These are phyloP conservation scores for Chlamydomonas sp. DNA, from an alignment of 139 green algal species.

Conservation along the genomic window DNA sequence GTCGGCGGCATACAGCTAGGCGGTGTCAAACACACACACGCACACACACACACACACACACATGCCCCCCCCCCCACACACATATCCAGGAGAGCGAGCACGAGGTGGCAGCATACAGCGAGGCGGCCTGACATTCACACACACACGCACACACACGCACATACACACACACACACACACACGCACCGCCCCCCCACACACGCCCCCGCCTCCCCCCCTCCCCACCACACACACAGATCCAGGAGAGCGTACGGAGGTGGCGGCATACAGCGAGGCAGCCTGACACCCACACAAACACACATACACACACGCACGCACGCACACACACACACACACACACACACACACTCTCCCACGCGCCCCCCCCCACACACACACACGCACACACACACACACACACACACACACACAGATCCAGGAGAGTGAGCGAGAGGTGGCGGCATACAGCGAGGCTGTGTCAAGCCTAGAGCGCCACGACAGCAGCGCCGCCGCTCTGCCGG, in stretches of 20 bases:
- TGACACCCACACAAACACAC: neutral
- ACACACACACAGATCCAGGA: slow-evolving; percentile 43
- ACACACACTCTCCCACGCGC: too few relatives aligned
- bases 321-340: slow-evolving; percentile 37
- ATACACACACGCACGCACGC: neutral
- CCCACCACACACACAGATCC: neutral
- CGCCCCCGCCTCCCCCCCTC: too few relatives aligned
- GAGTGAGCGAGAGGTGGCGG: slow-evolving; percentile 52
- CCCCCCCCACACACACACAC: too few relatives aligned
- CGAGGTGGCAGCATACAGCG: slow-evolving; percentile 60
- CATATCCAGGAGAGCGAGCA: slow-evolving; percentile 58
- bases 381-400: slow-evolving; percentile 3
- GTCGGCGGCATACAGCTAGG: too few relatives aligned
- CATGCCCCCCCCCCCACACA: neutral
- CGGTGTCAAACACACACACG: too few relatives aligned
- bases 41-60: neutral
- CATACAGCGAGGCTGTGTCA: slow-evolving; percentile 54
- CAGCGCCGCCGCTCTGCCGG: too few relatives aligned
- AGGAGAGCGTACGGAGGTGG: too few relatives aligned
- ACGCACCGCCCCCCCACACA: neutral
- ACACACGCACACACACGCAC: neutral
- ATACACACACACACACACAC: too few relatives aligned
- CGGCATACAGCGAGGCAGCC: too few relatives aligned
- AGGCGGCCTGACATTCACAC: slow-evolving; percentile 27
- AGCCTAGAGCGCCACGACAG: slow-evolving; percentile 39